These are phyloP conservation scores for Populus ilicifolia DNA, from an alignment of 345 rosid species.

Conservation along the genomic window DNA sequence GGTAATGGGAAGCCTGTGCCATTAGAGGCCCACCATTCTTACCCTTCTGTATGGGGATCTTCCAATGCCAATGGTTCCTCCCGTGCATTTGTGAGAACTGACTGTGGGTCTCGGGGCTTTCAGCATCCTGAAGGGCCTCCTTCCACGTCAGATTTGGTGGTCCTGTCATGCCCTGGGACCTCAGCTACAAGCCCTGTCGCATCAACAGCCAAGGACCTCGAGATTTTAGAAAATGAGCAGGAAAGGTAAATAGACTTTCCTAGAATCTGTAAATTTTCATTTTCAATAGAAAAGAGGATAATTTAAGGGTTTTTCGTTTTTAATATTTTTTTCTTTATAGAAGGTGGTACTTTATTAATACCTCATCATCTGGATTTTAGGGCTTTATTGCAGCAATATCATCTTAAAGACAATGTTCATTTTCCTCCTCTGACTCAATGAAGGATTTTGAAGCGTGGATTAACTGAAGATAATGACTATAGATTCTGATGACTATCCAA, in stretches of 20 bases:
- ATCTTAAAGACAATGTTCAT: slow-evolving; percentile 30
- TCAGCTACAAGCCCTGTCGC: slow-evolving; percentile 6
- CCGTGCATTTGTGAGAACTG: slow-evolving; percentile 3
- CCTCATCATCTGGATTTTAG: slow-evolving; percentile 15
- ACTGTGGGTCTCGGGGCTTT: neutral
- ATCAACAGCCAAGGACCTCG: slow-evolving; percentile 1
- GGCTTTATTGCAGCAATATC: slow-evolving; percentile 16
- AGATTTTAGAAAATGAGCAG: slow-evolving; percentile 3
- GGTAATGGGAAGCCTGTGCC: slow-evolving; percentile 16
- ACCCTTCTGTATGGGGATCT: slow-evolving; percentile 18
- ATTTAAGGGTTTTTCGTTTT: neutral
- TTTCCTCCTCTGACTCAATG: slow-evolving; percentile 29
- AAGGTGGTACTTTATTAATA: neutral
- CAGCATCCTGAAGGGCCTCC: neutral
- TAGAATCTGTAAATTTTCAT: neutral
- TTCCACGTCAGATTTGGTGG: neutral
- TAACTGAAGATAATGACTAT: neutral
- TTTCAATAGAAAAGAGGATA: neutral
- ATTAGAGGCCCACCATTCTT: neutral
- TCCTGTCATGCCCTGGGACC: neutral
- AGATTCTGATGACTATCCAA: slow-evolving; percentile 7
- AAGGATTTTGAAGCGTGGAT: neutral
- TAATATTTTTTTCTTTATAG: too few species aligned
- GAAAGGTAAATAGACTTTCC: slow-evolving; percentile 19
- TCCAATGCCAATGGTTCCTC: slow-evolving; percentile 12